Evolutionary conservation across 2,329 filamentous ascomycete species (phyloP), one percentile per base, ranked within the genome.

Genomic region (Tolypocladium album): DNA sequence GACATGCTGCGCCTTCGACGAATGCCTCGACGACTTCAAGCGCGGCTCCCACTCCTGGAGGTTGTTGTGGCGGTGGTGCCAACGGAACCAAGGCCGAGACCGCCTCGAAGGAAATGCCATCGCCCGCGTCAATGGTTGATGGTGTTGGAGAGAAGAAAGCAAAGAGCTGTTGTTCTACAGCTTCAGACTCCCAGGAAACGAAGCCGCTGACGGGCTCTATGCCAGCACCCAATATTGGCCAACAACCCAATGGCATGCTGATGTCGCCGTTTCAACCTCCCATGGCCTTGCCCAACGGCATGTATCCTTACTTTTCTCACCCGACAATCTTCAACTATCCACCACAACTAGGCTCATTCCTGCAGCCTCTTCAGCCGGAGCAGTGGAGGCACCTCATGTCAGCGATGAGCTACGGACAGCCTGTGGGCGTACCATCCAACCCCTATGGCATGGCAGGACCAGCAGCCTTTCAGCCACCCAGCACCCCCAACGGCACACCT

Each of bases 281-380:
- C 0, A 68, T 75, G 34, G 65, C 70, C 55, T 70, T 78, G 66
- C 68, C 71, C 1, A 73, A 75, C 58, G 71, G 73, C 61, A 71
- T 77, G 62, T 76, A 74, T 62, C 67, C 71, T 8, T 77, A 74
- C 66, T 78, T 74, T 58, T 66, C 73, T 6, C 76, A 78, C 42
- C 74, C 75, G 2, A 78, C 75, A 20, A 70, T 82, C 20, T 83
- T 80, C 63, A 78, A 78, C 11, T 83, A 83, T 57, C 80, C 81
- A 5, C 74, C 80, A 3, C 76, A 80, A 27, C 82, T 80, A 66
- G 81, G 81, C 9, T 82, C 81, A 0, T 83, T 76, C 64, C 73
- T 81, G 63, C 80, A 82, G 57, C 81, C 81, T 5, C 72, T 84
- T 12, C 79, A 83, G 62, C 80, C 78, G n/a, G 74, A 78, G 17